Evolutionary conservation across 75 land plant species (phyloP).

Genomic region (Chamaecyparis obtusa): DNA sequence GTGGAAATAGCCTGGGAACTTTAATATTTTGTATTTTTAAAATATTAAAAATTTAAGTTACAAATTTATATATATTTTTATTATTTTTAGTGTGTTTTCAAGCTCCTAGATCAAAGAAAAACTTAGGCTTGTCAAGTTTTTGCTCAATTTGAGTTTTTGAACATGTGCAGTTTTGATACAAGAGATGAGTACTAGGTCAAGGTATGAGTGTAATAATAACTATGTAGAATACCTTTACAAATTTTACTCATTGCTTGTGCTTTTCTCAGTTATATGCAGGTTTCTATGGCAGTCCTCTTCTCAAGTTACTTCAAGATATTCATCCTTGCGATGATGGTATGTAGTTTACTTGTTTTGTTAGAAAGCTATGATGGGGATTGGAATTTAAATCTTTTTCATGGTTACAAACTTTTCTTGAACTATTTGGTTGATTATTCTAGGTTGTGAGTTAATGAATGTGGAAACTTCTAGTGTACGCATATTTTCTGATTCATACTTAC

Average conservation of each 20-base stretch:
- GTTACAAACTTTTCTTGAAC: background rate
- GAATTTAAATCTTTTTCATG: background rate
- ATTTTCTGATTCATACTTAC: background rate
- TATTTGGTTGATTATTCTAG: background rate
- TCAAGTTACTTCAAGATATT: conserved; percentile 85
- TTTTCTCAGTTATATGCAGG: conserved; percentile 44
- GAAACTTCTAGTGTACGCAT: background rate
- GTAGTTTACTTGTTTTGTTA: background rate
- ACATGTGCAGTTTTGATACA: too few species aligned
- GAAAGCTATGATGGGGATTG: background rate
- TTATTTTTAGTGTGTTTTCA: too few species aligned
- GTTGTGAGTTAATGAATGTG: background rate
- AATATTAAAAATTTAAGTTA: too few species aligned
- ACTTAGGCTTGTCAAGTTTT: too few species aligned
- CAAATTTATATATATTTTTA: too few species aligned
- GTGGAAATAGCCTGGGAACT: too few species aligned
- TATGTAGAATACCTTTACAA: background rate
- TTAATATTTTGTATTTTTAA: too few species aligned
- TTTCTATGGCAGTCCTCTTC: conserved; percentile 47
- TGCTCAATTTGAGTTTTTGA: too few species aligned
- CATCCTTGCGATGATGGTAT: conserved; percentile 67
- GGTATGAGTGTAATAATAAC: too few species aligned
- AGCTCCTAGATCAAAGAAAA: too few species aligned
- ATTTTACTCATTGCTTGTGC: background rate
- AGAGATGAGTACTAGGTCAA: too few species aligned